Percentiles rank a stretch among this genome's conserved stretches.
These are phyloP conservation scores for Aphanomyces cochlioides DNA, from an alignment of 352 stramenopile genomes.

Conservation along the genomic window DNA sequence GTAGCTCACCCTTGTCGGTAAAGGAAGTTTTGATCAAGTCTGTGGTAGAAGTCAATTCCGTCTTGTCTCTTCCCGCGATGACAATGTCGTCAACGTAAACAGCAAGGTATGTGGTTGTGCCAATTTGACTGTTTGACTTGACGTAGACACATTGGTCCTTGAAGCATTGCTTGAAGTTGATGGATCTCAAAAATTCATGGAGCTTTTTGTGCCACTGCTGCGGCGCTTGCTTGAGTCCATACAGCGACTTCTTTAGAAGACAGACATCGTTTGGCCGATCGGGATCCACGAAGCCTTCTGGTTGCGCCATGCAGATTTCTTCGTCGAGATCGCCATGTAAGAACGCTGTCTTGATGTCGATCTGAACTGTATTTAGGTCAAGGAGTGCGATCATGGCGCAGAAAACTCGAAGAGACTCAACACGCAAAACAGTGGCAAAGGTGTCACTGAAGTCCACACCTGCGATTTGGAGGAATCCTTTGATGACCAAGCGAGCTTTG, in stretches of 20 bases:
- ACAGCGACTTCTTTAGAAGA: background rate
- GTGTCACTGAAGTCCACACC: background rate
- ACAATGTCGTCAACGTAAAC: background rate
- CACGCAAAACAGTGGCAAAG: background rate
- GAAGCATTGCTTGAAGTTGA: background rate
- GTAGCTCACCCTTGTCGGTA: background rate
- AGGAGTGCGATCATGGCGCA: background rate
- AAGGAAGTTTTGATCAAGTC: background rate
- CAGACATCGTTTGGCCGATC: background rate
- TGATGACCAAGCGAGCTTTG: background rate
- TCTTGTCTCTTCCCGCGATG: too few relatives aligned
- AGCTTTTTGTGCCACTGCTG: background rate
- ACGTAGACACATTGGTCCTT: background rate
- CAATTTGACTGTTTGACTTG: background rate
- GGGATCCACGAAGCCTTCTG: background rate
- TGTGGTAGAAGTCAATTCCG: too few relatives aligned
- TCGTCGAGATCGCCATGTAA: background rate
- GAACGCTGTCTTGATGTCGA: conserved; percentile 10
- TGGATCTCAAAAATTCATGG: background rate
- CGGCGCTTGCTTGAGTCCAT: conserved; percentile 10
- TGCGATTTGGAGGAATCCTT: background rate
- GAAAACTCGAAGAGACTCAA: background rate
- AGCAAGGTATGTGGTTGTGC: background rate
- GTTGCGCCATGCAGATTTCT: background rate
- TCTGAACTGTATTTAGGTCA: background rate